Percentiles rank a stretch among this genome's conserved stretches.
These are phyloP conservation scores for Aspergillus puulaauensis DNA, from an alignment of 2,329 filamentous ascomycete genomes.

Conservation along the genomic window DNA sequence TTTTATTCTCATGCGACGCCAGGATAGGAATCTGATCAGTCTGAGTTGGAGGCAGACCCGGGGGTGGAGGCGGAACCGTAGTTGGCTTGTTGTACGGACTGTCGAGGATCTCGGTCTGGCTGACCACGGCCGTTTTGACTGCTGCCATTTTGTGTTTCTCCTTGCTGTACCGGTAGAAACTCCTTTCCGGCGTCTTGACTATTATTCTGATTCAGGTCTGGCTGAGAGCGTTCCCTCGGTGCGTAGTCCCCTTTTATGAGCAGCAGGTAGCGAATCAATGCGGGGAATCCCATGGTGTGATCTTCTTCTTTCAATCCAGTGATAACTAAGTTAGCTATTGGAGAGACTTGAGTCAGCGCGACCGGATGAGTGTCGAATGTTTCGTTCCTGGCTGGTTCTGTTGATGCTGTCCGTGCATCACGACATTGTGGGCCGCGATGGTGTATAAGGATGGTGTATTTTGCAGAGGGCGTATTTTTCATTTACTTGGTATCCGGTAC, in stretches of 20 bases:
- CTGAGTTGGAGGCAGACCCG: too few species aligned
- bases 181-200: too few species aligned
- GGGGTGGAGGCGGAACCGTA: too few species aligned
- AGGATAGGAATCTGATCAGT: too few species aligned
- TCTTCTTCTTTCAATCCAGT: neutral
- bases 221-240: neutral
- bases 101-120: constrained; percentile 4
- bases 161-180: too few species aligned
- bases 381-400: neutral
- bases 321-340: too few species aligned
- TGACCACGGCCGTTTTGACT: constrained; percentile 6
- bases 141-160: constrained; percentile 7
- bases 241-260: neutral
- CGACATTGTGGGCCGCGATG: constrained; percentile 15
- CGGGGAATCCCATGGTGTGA: constrained; percentile 3
- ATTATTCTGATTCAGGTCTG: neutral
- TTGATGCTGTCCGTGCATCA: neutral
- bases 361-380: neutral
- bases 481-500: neutral
- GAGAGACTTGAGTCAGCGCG: neutral
- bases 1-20: too few species aligned
- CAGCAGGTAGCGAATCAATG: constrained; percentile 1
- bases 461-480: neutral
- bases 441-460: neutral
- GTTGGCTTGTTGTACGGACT: neutral